Conservation (phyloP, 2,329 filamentous ascomycete genomes). For the Epichloe uncinata region DNA sequence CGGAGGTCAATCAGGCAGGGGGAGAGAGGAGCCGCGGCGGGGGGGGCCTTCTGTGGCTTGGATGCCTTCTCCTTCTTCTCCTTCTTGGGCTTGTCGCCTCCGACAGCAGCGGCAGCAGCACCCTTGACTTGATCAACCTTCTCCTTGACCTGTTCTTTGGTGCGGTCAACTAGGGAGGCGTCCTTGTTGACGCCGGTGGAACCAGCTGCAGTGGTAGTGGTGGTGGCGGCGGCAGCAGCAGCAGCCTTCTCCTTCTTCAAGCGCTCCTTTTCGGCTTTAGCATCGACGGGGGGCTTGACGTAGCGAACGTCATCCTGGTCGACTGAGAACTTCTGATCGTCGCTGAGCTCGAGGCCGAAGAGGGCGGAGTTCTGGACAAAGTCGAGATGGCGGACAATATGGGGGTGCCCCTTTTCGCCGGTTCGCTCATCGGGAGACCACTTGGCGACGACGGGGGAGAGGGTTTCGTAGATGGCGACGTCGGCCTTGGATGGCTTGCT, state of each 20-base stretch:
- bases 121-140: constrained; percentile 37
- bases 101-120: constrained; percentile 21
- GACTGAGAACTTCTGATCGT: constrained; percentile 63
- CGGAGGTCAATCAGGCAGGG: constrained; percentile 91
- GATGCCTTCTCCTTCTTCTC: constrained; percentile 85
- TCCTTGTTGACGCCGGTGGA: constrained; percentile 26
- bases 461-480: constrained; percentile 65
- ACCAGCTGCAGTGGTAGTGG: constrained; percentile 37
- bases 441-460: constrained; percentile 65
- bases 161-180: constrained; percentile 42
- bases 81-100: constrained; percentile 47
- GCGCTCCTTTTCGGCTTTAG: constrained; percentile 91
- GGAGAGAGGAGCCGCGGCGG: constrained; percentile 60
- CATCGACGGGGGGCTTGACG: constrained; percentile 77
- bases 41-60: constrained; percentile 55
- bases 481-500: constrained; percentile 82
- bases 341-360: constrained; percentile 54
- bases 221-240: constrained; percentile 50
- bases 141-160: constrained; percentile 45
- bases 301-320: constrained; percentile 71
- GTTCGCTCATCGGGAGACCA: constrained; percentile 83
- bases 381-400: constrained; percentile 84
- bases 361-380: constrained; percentile 86
- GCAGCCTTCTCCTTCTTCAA: constrained; percentile 92
- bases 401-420: constrained; percentile 75